Evolutionary conservation across 768 basidiomycete genomes (phyloP).

Genomic region (Candolleomyces efflorescens): DNA sequence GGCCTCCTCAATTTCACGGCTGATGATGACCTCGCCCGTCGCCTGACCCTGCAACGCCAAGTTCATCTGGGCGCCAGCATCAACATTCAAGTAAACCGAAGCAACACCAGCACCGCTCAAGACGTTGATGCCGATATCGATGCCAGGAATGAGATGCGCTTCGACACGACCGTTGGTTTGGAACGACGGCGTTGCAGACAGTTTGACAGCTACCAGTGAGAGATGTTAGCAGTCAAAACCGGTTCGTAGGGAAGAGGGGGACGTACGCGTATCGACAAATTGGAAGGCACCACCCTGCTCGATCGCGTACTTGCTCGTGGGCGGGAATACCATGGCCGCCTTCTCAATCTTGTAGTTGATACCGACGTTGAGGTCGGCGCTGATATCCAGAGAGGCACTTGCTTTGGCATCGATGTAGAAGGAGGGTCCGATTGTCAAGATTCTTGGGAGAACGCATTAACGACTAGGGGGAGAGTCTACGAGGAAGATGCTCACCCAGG

Average conservation of each 20-base stretch:
- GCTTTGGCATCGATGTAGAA: slow-evolving; percentile 39
- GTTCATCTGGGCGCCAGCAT: slow-evolving; percentile 29
- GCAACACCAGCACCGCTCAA: slow-evolving; percentile 32
- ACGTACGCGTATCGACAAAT: slow-evolving; percentile 40
- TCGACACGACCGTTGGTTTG: slow-evolving; percentile 36
- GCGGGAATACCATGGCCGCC: slow-evolving; percentile 42
- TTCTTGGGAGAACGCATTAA: slow-evolving; percentile 18
- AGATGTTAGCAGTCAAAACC: not conserved
- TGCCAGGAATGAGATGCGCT: slow-evolving; percentile 45
- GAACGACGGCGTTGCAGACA: slow-evolving; percentile 36
- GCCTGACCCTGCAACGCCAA: slow-evolving; percentile 20
- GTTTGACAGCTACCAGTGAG: slow-evolving; percentile 29
- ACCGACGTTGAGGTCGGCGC: slow-evolving; percentile 36
- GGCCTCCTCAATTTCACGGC: not conserved
- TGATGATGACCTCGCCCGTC: not conserved
- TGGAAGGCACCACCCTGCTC: slow-evolving; percentile 23
- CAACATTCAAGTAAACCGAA: slow-evolving; percentile 37
- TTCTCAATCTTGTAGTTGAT: slow-evolving; percentile 39
- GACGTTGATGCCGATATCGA: slow-evolving; percentile 42
- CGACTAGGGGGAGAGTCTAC: no score
- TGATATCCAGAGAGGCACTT: slow-evolving; percentile 29
- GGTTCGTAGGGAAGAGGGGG: not conserved
- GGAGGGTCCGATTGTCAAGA: slow-evolving; percentile 44
- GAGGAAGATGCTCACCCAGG: not conserved
- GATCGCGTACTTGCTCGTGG: slow-evolving; percentile 17